phyloP scores from a whole-genome alignment of 2,329 filamentous ascomycete genomes.

The Akanthomyces uredinophilus region DNA sequence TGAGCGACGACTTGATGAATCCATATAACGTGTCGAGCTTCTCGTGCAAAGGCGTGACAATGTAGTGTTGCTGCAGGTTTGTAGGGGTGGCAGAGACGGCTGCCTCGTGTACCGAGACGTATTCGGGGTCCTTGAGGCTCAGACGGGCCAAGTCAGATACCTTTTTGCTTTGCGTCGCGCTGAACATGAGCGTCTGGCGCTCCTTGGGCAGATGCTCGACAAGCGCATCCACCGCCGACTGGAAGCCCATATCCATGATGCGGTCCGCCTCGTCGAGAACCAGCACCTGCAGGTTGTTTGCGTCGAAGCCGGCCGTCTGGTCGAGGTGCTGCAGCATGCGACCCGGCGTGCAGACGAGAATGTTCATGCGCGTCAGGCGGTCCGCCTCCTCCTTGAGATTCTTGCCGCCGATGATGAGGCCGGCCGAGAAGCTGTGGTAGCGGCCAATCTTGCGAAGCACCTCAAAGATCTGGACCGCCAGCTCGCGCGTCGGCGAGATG shows the following conservation, averaged over 20 bases:
- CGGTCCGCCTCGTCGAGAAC: slow-evolving; percentile 94
- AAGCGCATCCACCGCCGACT: slow-evolving; percentile 83
- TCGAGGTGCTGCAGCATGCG: slow-evolving; percentile 94
- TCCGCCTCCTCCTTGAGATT: slow-evolving; percentile 82
- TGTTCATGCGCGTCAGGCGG: slow-evolving; percentile 86
- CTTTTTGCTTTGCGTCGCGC: slow-evolving; percentile 90
- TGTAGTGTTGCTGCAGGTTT: slow-evolving; percentile 85
- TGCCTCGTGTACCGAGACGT: slow-evolving; percentile 87
- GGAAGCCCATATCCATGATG: slow-evolving; percentile 97
- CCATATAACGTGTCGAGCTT: slow-evolving; percentile 91
- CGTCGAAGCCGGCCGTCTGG: slow-evolving; percentile 84
- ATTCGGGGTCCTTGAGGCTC: slow-evolving; percentile 85
- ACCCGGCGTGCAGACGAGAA: slow-evolving; percentile 90
- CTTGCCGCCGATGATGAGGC: slow-evolving; percentile 90
- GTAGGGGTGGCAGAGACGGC: slow-evolving; percentile 75
- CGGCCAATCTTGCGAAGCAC: slow-evolving; percentile 86
- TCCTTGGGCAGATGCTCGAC: slow-evolving; percentile 82
- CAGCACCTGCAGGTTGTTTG: slow-evolving; percentile 85
- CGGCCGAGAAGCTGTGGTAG: slow-evolving; percentile 86
- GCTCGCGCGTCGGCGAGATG: slow-evolving; percentile 87
- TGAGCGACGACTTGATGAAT: slow-evolving; percentile 86
- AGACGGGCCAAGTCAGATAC: slow-evolving; percentile 87
- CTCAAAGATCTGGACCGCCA: slow-evolving; percentile 95
- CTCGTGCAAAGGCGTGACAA: slow-evolving; percentile 75
- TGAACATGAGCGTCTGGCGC: slow-evolving; percentile 90